Evolutionary conservation across 2,329 filamentous ascomycete genomes (phyloP), one percentile per base, ranked within the genome.

Genomic region (Thielaviopsis populi): DNA sequence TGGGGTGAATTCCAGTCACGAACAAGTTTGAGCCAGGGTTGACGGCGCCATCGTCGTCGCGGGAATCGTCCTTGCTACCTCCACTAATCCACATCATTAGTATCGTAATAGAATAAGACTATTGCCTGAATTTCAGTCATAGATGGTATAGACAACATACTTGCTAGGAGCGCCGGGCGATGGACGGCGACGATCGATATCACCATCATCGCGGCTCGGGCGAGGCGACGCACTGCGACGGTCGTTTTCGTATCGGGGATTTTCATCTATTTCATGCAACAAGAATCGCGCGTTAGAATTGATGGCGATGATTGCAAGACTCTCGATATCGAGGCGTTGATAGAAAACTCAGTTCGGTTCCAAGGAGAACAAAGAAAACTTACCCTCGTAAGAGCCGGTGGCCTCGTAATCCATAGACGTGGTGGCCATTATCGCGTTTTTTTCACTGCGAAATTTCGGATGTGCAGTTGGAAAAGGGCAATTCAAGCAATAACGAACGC

Each of bases 1-100:
- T 88, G 65, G 94, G 94, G 75, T 97, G 91, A 69, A 99, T 99
- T 70, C 94, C 94, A 68, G 94, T 99, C 69, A 99, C 94, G 75
- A 99, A 99, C 66, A 99, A 87, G 79, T 99, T 99, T 69, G 94
- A 96, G 70, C 94, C 94, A 68, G 91, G 88, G 78, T 99, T 99
- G 72, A 88, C 74, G 68, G 91, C 87, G 69, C 87, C 88, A 71
- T 89, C 87, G 70, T 95, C 90, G 48, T 78, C 77, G 68, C 76
- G 79, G 65, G 78, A 77, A 56, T 80, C 77, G 63, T 81, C 81
- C 71, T 83, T 83, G 64, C 77, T 62, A 13, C 59, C 63, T 33
- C 74, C 66, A 75, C 75, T 70, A 78, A 78, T 63, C 5, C 11
- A 27, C 42, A 48, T 50, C 54, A 60, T 67, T 46, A 64, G 62